Percentiles rank a stretch among this genome's conserved stretches.
These are phyloP conservation scores for Melanogaster broomeanus DNA, from an alignment of 768 basidiomycete genomes.

Conservation along the genomic window DNA sequence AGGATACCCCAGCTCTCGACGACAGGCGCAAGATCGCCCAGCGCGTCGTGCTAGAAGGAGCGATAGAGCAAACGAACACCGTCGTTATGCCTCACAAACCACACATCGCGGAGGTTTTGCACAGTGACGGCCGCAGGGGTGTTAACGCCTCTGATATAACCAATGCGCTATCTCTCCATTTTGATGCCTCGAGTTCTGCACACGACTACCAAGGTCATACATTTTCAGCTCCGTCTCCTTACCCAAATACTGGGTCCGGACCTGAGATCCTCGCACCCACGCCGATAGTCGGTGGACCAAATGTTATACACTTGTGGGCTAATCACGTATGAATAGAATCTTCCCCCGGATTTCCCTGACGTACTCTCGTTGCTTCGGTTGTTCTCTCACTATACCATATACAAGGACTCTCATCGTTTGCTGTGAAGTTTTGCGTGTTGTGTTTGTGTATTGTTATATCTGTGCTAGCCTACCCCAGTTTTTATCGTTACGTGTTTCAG, in stretches of 20 bases:
- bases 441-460: constrained; percentile 26
- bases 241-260: constrained; percentile 10
- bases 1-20: constrained; percentile 12
- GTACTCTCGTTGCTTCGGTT: background rate
- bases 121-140: constrained; percentile 13
- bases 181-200: constrained; percentile 35
- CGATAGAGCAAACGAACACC: constrained; percentile 16
- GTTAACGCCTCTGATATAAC: constrained; percentile 25
- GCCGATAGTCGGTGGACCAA: constrained; percentile 35
- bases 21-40: constrained; percentile 15
- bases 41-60: constrained; percentile 25
- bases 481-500: constrained; percentile 7
- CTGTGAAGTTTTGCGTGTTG: constrained; percentile 14
- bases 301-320: constrained; percentile 36
- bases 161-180: constrained; percentile 36
- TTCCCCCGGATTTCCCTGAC: background rate
- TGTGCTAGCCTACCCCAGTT: constrained; percentile 10
- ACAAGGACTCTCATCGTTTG: constrained; percentile 18
- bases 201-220: constrained; percentile 22
- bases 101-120: constrained; percentile 22
- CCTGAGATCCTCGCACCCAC: constrained; percentile 36
- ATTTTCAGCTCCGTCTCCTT: constrained; percentile 19
- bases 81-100: constrained; percentile 23
- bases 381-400: constrained; percentile 1
- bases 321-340: constrained; percentile 28